These are phyloP conservation scores for Colletotrichum plurivorum DNA, from an alignment of 2,329 filamentous ascomycete species.

Conservation along the genomic window DNA sequence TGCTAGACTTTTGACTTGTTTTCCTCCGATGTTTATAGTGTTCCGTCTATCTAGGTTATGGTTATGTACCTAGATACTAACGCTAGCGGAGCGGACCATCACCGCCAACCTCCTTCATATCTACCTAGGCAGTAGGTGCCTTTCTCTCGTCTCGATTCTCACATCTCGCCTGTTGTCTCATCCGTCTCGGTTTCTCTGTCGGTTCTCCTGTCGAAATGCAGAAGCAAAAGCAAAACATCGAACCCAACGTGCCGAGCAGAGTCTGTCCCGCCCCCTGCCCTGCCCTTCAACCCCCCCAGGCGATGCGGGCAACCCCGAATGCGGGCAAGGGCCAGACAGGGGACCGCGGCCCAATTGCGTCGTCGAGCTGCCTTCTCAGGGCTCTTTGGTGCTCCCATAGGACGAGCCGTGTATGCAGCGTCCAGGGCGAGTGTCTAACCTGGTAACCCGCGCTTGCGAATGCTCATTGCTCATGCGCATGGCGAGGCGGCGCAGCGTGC, in stretches of 20 bases:
- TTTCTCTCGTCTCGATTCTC: neutral
- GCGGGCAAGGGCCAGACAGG: slow-evolving; percentile 40
- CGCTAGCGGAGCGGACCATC: slow-evolving; percentile 29
- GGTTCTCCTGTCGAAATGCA: neutral
- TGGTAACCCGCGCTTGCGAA: neutral
- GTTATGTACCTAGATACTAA: neutral
- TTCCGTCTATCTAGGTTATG: too few relatives aligned
- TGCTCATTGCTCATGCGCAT: neutral
- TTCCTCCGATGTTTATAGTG: slow-evolving; percentile 30
- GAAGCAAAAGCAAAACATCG: slow-evolving; percentile 14
- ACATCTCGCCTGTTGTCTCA: neutral
- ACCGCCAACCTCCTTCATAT: neutral
- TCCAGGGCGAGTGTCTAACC: slow-evolving; percentile 50
- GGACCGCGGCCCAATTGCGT: slow-evolving; percentile 54
- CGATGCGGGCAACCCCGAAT: slow-evolving; percentile 38
- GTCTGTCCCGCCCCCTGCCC: slow-evolving; percentile 5
- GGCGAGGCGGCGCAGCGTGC: slow-evolving; percentile 60
- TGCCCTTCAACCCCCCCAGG: slow-evolving; percentile 27
- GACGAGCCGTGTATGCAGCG: slow-evolving; percentile 49
- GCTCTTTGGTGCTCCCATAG: slow-evolving; percentile 47
- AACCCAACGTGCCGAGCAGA: slow-evolving; percentile 21
- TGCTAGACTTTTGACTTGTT: neutral
- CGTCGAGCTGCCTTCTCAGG: slow-evolving; percentile 31
- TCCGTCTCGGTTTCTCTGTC: neutral
- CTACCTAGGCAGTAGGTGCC: too few relatives aligned